Conservation (phyloP, 257 asterid genomes). For the Penstemon newberryi region DNA sequence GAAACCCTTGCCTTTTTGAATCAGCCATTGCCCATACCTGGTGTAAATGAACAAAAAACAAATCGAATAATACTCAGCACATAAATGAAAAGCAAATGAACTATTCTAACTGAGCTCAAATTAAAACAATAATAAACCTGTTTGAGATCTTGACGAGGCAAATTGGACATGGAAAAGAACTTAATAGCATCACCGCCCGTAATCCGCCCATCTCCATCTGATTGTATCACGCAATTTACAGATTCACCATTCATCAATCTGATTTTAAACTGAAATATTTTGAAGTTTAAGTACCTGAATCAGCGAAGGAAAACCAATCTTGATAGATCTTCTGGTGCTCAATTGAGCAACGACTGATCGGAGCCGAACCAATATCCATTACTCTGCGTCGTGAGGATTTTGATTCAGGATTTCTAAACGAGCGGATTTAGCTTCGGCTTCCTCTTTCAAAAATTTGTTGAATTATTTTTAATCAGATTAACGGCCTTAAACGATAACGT, state of each 20-base stretch:
- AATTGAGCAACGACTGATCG: slow-evolving; percentile 76
- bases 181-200: slow-evolving; percentile 85
- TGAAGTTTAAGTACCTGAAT: slow-evolving; percentile 58
- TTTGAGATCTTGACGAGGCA: slow-evolving; percentile 92
- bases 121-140: slow-evolving; percentile 41
- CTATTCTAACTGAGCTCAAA: too few relatives aligned
- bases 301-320: slow-evolving; percentile 73
- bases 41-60: neutral
- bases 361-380: slow-evolving; percentile 85
- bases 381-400: slow-evolving; percentile 1
- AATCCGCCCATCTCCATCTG: slow-evolving; percentile 94
- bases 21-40: slow-evolving; percentile 98
- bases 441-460: neutral
- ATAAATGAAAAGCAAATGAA: too few relatives aligned
- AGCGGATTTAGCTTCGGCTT: neutral
- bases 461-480: too few relatives aligned
- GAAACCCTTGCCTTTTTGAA: slow-evolving; percentile 91
- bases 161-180: slow-evolving; percentile 76
- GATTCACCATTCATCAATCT: too few relatives aligned
- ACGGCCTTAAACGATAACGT: too few relatives aligned
- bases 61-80: neutral
- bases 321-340: slow-evolving; percentile 84
- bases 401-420: neutral
- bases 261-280: neutral
- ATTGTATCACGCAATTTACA: neutral